Evolutionary conservation across 257 asterid species (phyloP), one percentile per base, ranked within the genome.

Genomic region (Eustoma russellianum): DNA sequence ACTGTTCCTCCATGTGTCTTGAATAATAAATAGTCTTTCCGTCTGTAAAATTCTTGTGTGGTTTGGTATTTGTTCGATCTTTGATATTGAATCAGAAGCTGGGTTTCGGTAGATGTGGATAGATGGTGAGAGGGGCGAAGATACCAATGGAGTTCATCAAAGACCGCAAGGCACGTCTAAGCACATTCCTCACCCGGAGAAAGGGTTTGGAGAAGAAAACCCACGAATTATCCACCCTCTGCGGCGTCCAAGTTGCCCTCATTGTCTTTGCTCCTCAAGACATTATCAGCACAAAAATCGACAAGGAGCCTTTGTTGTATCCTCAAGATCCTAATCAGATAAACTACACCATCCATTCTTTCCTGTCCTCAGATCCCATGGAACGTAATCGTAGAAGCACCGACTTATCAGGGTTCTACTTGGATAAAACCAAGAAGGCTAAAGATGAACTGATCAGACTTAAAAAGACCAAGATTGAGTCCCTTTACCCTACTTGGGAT

Each of bases 131-230:
- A 1, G 35, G 69, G 41, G 69, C 57, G 48, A 64, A 47, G 19
- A 40, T 48, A 41, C 6, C 46, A 7, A 9, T 49, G 53, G 53
- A 56, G 52, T 28, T 64, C 12, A 50, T 48, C 41, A 30, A 16
- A 12, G 44, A 17, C 58, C 17, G 50, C 33, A 64, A 56, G 41
- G 35, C 53, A 5, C 69, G 69, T 3, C 46, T 16, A 9, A 7
- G 41, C 0, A 30, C 69, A 15, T 64, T 30, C 4, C 52, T 55
- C 9, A 64, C 49, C 53, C 50, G 69, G 41, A 56, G 62, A 34
- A 55, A 50, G 7, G 58, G 63, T 17, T 41, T 64, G 55, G 57
- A 48, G 58, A 64, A 64, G 48, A 64, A 64, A 33, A 41, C 62
- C 12, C 28, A 30, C 14, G 69, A 64, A 50, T n/a, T 64, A 7